Evolutionary conservation across 2,329 filamentous ascomycete species (phyloP).

Genomic region (Catunica adiposa): DNA sequence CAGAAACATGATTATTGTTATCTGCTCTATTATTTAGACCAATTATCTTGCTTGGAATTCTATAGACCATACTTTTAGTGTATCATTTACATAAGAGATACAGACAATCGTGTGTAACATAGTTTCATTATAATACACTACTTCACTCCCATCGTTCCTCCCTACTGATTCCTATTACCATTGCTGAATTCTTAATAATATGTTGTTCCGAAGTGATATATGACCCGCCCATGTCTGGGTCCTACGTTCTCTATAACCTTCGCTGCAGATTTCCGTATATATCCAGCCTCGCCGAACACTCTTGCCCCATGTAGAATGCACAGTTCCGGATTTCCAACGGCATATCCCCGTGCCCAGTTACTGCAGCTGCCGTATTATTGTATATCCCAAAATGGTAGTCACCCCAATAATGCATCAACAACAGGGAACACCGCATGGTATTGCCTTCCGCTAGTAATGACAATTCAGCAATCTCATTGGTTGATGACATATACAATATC

Average conservation of each 20-base stretch:
- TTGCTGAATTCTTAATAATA: neutral
- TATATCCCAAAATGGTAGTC: neutral
- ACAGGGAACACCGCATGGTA: neutral
- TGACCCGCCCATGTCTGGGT: neutral
- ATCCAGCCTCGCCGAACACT: neutral
- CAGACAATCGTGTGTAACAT: conserved; percentile 1
- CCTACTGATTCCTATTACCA: neutral
- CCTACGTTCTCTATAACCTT: conserved; percentile 2
- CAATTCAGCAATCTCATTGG: neutral
- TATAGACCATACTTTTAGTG: neutral
- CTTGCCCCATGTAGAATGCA: neutral
- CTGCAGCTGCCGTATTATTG: neutral
- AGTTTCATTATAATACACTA: conserved; percentile 6
- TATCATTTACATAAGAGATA: neutral
- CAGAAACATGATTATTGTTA: neutral
- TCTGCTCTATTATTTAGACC: neutral
- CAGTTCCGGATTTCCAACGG: neutral
- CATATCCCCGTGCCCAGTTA: neutral
- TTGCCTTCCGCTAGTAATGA: neutral
- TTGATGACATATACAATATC: neutral
- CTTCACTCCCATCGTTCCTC: neutral
- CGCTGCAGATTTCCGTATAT: neutral
- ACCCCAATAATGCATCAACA: neutral
- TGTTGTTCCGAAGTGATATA: neutral
- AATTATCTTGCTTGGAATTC: too few relatives aligned